These are phyloP conservation scores for Russula sp. DNA, from an alignment of 768 basidiomycete genomes.

Conservation along the genomic window DNA sequence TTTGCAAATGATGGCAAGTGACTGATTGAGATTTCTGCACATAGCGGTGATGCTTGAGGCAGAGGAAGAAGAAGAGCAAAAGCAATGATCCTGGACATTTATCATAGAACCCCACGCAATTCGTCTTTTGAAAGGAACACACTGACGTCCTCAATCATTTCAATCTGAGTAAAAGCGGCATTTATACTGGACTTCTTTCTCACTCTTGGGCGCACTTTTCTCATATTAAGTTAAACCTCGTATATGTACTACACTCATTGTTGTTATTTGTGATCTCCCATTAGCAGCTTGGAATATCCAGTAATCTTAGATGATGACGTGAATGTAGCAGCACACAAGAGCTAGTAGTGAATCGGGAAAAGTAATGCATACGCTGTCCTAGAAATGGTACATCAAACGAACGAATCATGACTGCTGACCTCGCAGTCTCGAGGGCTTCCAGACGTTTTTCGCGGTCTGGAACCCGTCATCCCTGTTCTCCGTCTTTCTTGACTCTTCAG, in stretches of 20 bases:
- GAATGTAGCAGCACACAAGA: not conserved
- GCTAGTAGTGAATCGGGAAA: not conserved
- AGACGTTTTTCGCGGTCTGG: slow-evolving; percentile 48
- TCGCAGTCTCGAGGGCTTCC: slow-evolving; percentile 25
- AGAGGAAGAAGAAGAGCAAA: slow-evolving; percentile 36
- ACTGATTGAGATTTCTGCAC: not conserved
- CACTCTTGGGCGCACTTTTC: not conserved
- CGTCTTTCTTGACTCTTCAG: slow-evolving; percentile 32
- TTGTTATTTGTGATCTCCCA: slow-evolving; percentile 5
- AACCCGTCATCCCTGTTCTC: slow-evolving; percentile 58
- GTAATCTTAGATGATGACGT: slow-evolving; percentile 5
- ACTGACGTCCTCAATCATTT: not conserved
- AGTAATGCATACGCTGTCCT: not conserved
- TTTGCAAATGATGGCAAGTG: not conserved
- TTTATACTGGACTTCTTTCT: not conserved
- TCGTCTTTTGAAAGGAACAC: not conserved
- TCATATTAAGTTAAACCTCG: slow-evolving; percentile 2
- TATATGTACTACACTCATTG: slow-evolving; percentile 17
- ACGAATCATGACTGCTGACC: not conserved
- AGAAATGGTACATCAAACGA: not conserved
- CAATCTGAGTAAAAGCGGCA: not conserved
- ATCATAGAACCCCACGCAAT: not conserved
- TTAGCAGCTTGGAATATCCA: slow-evolving; percentile 7
- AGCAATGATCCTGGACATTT: slow-evolving; percentile 1
- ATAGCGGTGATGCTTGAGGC: slow-evolving; percentile 41